phyloP scores from a whole-genome alignment of 2,329 filamentous ascomycete genomes.

The Hawksworthiomyces lignivorus region DNA sequence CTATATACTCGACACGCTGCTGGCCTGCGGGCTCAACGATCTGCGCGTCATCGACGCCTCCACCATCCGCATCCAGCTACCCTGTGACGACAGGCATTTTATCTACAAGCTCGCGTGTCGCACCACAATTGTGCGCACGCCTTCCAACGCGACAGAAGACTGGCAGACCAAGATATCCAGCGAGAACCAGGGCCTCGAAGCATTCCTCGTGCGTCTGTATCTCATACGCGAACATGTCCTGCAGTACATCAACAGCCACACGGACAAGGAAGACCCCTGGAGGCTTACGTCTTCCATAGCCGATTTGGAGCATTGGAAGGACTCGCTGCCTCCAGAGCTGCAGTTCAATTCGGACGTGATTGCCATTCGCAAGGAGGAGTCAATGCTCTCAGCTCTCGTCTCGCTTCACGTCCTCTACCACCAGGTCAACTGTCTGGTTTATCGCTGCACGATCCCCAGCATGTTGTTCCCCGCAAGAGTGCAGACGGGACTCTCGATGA shows the following conservation, averaged over 20 bases:
- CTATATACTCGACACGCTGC: conserved; percentile 4
- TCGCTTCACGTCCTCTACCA: conserved; percentile 4
- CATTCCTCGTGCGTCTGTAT: neutral
- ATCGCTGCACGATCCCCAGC: conserved; percentile 5
- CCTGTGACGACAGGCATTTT: conserved; percentile 5
- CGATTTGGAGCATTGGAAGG: conserved; percentile 3
- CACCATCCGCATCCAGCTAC: conserved; percentile 5
- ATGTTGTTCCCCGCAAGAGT: neutral
- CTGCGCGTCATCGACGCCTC: neutral
- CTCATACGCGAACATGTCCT: conserved; percentile 2
- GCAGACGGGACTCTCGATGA: conserved; percentile 2
- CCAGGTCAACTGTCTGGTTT: conserved; percentile 5
- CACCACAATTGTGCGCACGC: neutral
- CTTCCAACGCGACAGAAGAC: neutral
- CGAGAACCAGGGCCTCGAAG: neutral
- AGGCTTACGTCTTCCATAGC: neutral
- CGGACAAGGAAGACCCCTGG: conserved; percentile 5
- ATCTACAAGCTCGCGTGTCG: neutral
- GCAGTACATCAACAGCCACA: conserved; percentile 6
- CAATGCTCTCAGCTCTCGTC: neutral
- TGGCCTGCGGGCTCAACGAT: neutral
- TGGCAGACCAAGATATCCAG: neutral
- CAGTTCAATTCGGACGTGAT: conserved; percentile 6
- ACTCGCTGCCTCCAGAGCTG: conserved; percentile 3
- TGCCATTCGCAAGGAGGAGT: conserved; percentile 2